Evolutionary conservation across 1,139 yeast genomes (phyloP).

Genomic region (Candida pseudocylindracea): DNA sequence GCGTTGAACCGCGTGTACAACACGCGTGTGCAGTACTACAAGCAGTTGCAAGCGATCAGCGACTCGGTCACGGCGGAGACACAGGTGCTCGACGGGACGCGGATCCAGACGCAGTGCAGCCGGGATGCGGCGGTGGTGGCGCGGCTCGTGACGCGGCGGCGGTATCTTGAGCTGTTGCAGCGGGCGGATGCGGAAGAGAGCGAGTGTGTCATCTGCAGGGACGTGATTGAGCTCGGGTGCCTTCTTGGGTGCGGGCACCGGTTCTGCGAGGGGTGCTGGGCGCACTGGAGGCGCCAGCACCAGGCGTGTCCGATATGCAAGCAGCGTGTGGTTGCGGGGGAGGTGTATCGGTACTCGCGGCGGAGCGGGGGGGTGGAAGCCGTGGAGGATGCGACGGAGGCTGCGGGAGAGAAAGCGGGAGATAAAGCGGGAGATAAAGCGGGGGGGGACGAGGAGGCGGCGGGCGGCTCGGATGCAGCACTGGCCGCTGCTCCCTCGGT

Average conservation of each 20-base stretch:
- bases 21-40: slow-evolving; percentile 56
- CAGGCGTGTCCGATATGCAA: slow-evolving; percentile 67
- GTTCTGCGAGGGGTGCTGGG: slow-evolving; percentile 60
- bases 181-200: slow-evolving; percentile 4
- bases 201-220: slow-evolving; percentile 59
- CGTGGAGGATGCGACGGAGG: slow-evolving; percentile 8
- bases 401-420: too few relatives aligned
- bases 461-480: too few relatives aligned
- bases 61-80: slow-evolving; percentile 36
- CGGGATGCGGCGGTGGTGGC: slow-evolving; percentile 7
- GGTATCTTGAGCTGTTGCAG: slow-evolving; percentile 32
- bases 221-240: slow-evolving; percentile 47
- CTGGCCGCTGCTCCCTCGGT: too few relatives aligned
- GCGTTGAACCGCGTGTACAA: slow-evolving; percentile 40
- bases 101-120: background rate
- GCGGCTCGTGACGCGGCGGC: slow-evolving; percentile 26
- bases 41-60: slow-evolving; percentile 66
- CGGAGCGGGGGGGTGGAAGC: slow-evolving; percentile 24
- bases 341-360: slow-evolving; percentile 38
- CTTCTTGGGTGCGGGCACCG: slow-evolving; percentile 80
- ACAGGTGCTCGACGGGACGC: slow-evolving; percentile 1
- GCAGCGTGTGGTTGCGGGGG: slow-evolving; percentile 14
- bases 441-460: too few relatives aligned
- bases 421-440: too few relatives aligned
- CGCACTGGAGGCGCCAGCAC: slow-evolving; percentile 38